Conservation (phyloP, 1,139 yeast species). For the Cylindricascospora bacillispora region DNA sequence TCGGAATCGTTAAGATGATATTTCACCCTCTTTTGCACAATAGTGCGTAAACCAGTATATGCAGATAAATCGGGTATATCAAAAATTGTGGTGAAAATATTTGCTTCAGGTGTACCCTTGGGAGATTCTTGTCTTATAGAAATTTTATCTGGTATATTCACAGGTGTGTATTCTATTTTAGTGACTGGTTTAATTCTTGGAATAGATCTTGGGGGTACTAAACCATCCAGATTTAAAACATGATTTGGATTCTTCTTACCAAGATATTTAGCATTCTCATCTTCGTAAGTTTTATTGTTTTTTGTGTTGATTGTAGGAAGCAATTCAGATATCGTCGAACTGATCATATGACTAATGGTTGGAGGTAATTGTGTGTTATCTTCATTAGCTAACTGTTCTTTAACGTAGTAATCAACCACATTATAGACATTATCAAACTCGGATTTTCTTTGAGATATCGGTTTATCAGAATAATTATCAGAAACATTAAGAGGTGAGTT, state of each 20-base stretch:
- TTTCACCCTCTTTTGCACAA: constrained; percentile 18
- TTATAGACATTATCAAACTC: background rate
- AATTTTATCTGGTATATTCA: constrained; percentile 13
- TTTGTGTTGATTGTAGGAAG: constrained; percentile 2
- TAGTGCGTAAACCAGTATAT: constrained; percentile 10
- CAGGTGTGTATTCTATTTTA: too few relatives aligned
- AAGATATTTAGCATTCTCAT: constrained; percentile 1
- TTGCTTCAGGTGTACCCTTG: background rate
- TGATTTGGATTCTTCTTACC: constrained; percentile 5
- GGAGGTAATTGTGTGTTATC: background rate
- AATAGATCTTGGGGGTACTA: constrained; percentile 6
- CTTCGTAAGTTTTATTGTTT: constrained; percentile 1
- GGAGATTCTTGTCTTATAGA: constrained; percentile 16
- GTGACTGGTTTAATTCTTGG: background rate
- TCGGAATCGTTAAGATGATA: constrained; percentile 33
- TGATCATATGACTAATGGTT: constrained; percentile 2
- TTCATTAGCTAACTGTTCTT: background rate
- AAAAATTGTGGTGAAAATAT: constrained; percentile 9
- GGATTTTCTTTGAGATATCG: too few relatives aligned
- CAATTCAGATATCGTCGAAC: constrained; percentile 3
- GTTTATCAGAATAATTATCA: too few relatives aligned
- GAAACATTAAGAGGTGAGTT: too few relatives aligned
- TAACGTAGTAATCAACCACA: background rate
- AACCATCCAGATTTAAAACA: constrained; percentile 8
- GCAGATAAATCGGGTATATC: constrained; percentile 19